Evolutionary conservation across 2,329 filamentous ascomycete genomes (phyloP), one percentile per base, ranked within the genome.

Genomic region (Ramichloridium luteum): DNA sequence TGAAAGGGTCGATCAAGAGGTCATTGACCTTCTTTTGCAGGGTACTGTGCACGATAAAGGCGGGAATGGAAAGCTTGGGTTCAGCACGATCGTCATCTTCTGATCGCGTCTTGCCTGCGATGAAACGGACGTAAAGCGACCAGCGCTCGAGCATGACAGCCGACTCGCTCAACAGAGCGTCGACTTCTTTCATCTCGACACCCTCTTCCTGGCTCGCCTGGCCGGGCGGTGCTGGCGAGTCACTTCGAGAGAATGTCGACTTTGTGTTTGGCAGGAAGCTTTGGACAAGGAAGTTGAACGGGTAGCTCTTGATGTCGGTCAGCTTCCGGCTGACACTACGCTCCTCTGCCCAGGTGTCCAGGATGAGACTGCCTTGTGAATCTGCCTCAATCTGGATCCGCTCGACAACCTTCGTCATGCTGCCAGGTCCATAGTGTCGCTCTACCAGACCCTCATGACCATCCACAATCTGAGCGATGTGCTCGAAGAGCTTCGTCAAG

Each of bases 251-350:
- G 2, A 76, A 76, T 2, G 72, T 73, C 4, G 72, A 64, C 38
- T 77, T 77, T 36, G 83, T 78, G 16, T 71, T 65, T 0, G 82
- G 75, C 28, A 93, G 56, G 54, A 93, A 94, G 60, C 86, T 94
- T 58, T 94, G 86, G 0, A 96, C 86, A 27, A 98, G 63, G 52
- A 98, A 98, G 0, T 86, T 93, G 56, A 93, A 98, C 1, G 90
- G 86, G 53, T 98, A 98, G 34, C 86, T 93, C 61, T 92, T 96
- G 56, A 93, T 83, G 50, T 98, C 90, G 3, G 82, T 96, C 39
- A 98, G 65, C 51, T 80, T 83, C 47, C 88, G 74, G 51, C 88
- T 81, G 28, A 98, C 74, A 37, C 67, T 72, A 37, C 85, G 72
- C 51, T 96, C 88, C 43, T 98, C 90, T 34, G 77, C 78, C 85